Conservation (phyloP, 148 eudicot species). For the Salicornia ramosissima region DNA sequence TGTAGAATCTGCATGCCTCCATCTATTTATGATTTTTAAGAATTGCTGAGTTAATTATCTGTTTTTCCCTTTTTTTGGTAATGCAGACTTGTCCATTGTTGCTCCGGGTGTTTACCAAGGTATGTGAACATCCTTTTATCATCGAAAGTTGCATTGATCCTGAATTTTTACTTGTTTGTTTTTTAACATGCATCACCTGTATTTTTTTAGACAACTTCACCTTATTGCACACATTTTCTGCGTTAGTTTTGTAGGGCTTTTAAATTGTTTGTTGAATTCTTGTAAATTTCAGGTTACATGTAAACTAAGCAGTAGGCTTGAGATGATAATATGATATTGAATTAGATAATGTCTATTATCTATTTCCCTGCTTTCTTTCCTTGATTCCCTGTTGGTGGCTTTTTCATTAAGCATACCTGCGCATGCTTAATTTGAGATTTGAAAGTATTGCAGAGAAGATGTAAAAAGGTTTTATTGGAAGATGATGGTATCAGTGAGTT, state of each 20-base stretch:
- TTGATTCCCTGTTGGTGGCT: not conserved
- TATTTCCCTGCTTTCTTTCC: not conserved
- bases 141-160: not conserved
- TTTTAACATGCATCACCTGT: not conserved
- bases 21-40: not conserved
- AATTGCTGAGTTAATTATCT: not conserved
- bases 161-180: not conserved
- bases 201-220: not conserved
- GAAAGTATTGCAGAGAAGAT: not conserved
- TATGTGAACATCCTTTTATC: slow-evolving; percentile 14
- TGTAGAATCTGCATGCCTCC: not conserved
- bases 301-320: not conserved
- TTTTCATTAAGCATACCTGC: not conserved
- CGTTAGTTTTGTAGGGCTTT: not conserved
- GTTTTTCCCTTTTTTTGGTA: slow-evolving; percentile 3
- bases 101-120: slow-evolving; percentile 50
- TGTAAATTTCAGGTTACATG: not conserved
- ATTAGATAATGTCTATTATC: not conserved
- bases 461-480: not conserved
- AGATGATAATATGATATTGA: not conserved
- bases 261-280: not conserved
- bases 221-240: not conserved
- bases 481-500: not conserved
- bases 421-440: not conserved
- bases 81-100: slow-evolving; percentile 46